Base-by-base conservation (phyloP, 108 stramenopile species). In the Asterionellopsis glacialis region DNA sequence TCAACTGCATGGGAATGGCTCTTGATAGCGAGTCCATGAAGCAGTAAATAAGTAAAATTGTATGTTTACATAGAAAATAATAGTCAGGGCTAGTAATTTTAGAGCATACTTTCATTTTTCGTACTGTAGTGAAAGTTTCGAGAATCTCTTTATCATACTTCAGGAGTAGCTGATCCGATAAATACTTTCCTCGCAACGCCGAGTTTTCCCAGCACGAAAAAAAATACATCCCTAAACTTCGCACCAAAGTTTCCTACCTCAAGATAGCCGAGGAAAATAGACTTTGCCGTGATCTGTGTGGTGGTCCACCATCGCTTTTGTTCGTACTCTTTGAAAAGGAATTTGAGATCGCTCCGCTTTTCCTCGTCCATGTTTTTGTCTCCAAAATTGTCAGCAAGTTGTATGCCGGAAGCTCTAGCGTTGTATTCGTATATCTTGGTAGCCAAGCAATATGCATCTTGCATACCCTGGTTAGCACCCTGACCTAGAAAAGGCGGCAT, bases 401-500 rank as follows among this genome's bases (percentile, higher is more conserved):
- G 33, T 2, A 33, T 16, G 33, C 47, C 59, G 33, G 33, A 45
- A 40, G 63, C 39, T 62, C 71, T 50, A 2, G 23, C 44, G 51
- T 88, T 85, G 65, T 85, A 75, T 54, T 68, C 58, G 38, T 61
- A 58, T 39, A 91, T 75, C 50, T 75, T 80, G 6, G 61, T 58
- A 11, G 87, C 85, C 61, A 93, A 54, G 45, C 52, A 70, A 15
- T 79, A 84, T 41, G 74, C 84, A 82, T 93, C 95, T 75, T 95
- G 93, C 53, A 98, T 80, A 3, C 94, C 97, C 63, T 98, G 97
- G 55, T 98, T 98, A 0, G 91, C 91, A 25, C 97, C 97, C 77
- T 98, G 97, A 21, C 97, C 97, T 18, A 96, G 72, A 61, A 96
- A 97, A 0, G 97, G 97, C 15, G 95, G 93, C 90, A 95, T 93